These are phyloP conservation scores for Russula vinacea DNA, from an alignment of 768 basidiomycete genomes.

Conservation along the genomic window DNA sequence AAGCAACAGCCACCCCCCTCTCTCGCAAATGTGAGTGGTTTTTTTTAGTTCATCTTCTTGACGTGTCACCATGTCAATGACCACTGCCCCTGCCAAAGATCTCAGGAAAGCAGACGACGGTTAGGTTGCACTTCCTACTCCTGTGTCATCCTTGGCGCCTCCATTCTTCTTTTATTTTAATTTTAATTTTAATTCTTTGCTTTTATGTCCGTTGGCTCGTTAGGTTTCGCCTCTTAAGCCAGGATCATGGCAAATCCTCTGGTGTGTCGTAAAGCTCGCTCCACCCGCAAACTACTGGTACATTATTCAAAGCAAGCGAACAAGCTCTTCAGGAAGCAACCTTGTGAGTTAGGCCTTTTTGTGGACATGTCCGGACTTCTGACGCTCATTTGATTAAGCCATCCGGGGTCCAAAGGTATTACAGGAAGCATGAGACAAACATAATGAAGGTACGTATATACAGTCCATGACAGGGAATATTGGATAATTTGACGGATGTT, in stretches of 20 bases:
- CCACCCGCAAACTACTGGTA: slow-evolving; percentile 70
- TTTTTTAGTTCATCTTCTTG: no score
- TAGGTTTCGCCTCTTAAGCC: slow-evolving; percentile 14
- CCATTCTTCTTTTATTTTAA: slow-evolving; percentile 18
- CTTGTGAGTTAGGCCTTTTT: slow-evolving; percentile 48
- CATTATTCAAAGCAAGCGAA: slow-evolving; percentile 74
- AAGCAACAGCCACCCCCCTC: no score
- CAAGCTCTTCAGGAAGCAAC: slow-evolving; percentile 73
- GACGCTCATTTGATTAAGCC: slow-evolving; percentile 41
- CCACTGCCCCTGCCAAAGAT: no score
- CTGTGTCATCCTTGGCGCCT: slow-evolving; percentile 13
- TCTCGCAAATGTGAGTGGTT: no score
- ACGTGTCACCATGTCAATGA: no score
- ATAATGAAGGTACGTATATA: slow-evolving; percentile 75
- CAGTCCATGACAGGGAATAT: slow-evolving; percentile 19
- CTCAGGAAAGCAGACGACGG: no score
- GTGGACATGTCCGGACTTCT: slow-evolving; percentile 20
- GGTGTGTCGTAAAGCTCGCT: slow-evolving; percentile 82
- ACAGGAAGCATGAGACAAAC: slow-evolving; percentile 83
- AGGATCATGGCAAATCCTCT: slow-evolving; percentile 85
- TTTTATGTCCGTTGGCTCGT: slow-evolving; percentile 19
- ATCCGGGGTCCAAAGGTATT: slow-evolving; percentile 79
- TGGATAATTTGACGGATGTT: slow-evolving; percentile 20
- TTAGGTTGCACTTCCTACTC: background rate
- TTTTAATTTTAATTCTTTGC: background rate